These are phyloP conservation scores for Oryza officinalis DNA, from an alignment of 176 grass and related monocot species.

Conservation along the genomic window DNA sequence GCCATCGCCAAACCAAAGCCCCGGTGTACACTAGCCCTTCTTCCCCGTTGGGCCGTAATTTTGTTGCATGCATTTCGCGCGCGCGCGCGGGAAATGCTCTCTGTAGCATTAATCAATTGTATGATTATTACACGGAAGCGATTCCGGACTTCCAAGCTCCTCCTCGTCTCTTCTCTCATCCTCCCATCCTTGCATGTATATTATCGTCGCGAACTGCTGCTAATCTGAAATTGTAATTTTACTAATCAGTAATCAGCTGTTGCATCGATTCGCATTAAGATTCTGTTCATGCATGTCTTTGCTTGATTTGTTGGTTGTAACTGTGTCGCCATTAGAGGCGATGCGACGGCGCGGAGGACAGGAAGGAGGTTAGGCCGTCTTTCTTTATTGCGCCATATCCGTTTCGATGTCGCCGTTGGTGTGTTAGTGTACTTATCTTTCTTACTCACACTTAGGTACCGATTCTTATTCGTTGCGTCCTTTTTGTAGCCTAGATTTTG, in stretches of 20 bases:
- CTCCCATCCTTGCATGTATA: not conserved
- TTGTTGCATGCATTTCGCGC: conserved; percentile 37
- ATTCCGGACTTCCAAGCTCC: conserved; percentile 24
- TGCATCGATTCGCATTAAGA: not conserved
- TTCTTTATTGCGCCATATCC: conserved; percentile 10
- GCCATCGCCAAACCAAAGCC: not conserved
- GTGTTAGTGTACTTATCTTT: not conserved
- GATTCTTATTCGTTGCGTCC: too few species aligned
- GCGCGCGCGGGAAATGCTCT: conserved; percentile 27
- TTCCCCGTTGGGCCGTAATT: conserved; percentile 27
- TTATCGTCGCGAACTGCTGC: not conserved
- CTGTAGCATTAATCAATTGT: conserved; percentile 30
- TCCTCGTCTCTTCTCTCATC: not conserved
- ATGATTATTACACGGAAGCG: conserved; percentile 38
- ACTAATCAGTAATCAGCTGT: not conserved
- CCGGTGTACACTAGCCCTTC: conserved; percentile 14
- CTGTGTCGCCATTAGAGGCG: not conserved
- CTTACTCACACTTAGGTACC: too few species aligned
- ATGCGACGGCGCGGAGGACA: not conserved
- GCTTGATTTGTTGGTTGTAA: not conserved
- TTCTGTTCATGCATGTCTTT: not conserved
- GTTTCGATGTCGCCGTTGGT: conserved; percentile 2
- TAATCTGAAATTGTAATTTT: conserved; percentile 19
- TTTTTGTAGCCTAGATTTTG: not conserved
- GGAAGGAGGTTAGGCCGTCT: not conserved